These are phyloP conservation scores for Ceratocystis harringtonii DNA, from an alignment of 2,329 filamentous ascomycete genomes.

Conservation along the genomic window DNA sequence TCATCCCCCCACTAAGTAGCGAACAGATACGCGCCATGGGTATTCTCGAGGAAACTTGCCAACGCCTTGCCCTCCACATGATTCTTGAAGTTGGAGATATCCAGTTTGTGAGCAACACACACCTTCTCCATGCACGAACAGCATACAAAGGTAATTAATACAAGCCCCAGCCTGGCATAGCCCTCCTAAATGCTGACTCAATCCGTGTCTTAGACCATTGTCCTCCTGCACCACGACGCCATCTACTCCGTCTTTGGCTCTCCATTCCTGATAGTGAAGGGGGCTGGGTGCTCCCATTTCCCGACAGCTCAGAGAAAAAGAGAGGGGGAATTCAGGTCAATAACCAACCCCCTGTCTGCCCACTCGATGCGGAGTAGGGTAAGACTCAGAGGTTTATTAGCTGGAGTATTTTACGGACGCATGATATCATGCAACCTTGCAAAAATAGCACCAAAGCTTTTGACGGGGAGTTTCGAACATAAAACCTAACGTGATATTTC, in stretches of 20 bases:
- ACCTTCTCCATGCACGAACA: conserved; percentile 68
- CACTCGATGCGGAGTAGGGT: conserved; percentile 58
- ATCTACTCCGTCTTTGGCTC: conserved; percentile 74
- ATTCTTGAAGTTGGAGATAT: conserved; percentile 76
- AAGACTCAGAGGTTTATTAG: neutral
- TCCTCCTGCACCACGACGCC: conserved; percentile 54
- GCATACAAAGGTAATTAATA: conserved; percentile 42
- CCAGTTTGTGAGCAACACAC: conserved; percentile 68
- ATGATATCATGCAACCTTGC: neutral
- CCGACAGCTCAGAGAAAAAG: conserved; percentile 71
- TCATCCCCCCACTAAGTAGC: conserved; percentile 56
- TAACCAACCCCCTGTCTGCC: conserved; percentile 58
- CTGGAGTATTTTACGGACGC: neutral
- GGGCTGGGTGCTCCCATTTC: conserved; percentile 73
- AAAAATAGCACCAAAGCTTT: neutral
- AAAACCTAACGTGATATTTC: too few relatives aligned
- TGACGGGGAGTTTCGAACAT: neutral
- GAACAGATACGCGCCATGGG: conserved; percentile 55
- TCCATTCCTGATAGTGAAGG: conserved; percentile 68
- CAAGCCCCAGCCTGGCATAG: neutral
- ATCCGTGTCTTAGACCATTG: conserved; percentile 30
- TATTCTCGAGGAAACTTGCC: conserved; percentile 52
- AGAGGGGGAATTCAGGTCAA: conserved; percentile 79
- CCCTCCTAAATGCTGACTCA: neutral
- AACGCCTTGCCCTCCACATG: conserved; percentile 64